Base-by-base conservation (phyloP, 352 stramenopile species). In the Phytopythium chamaehyphon region DNA sequence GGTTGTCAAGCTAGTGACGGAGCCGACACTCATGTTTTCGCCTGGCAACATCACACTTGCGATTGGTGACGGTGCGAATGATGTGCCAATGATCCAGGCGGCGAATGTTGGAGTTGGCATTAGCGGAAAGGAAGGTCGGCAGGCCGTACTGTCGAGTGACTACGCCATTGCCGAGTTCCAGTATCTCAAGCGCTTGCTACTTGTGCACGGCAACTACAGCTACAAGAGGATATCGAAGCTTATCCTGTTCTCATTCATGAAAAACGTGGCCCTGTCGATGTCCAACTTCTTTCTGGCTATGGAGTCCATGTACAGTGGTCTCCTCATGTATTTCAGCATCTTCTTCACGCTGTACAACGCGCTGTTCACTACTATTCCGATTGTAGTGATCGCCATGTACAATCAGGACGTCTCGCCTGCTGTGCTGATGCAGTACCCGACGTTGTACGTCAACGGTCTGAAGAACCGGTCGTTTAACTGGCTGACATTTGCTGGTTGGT, bases 211-310 rank as follows among this genome's bases (percentile, higher is more conserved):
- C 28, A 95, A 93, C 63, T 95, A 93, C 77, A 93, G 83, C 62
- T 95, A 95, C 83, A 93, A 93, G 69, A 66, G 85, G 19, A 93
- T 95, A 43, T 91, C 85, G 18, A 95, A 94, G 65, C 70, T 94
- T 10, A 90, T 94, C 31, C 52, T 94, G 40, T 94, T 94, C 52
- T 94, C 84, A 16, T 93, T 94, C 46, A 93, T 94, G 82, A 94
- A 94, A 59, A 94, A 94, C 43, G 77, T 92, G 43, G 85, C 85
- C 12, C 57, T 95, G 12, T 93, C 83, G 42, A 55, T 93, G 48
- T 91, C 83, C 0, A 93, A 90, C 50, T 95, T 95, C 37, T 95
- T 90, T 62, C 64, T 91, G 51, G 74, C 85, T 31, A 68, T 86
- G 51, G 69, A 92, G 54, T 86, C 75, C 11, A 89, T 91, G 76